A percentile compares a stretch with the other conserved stretches of the same genome.
Conservation (phyloP, 208 protist genomes). For the Trypanosoma rangeli region DNA sequence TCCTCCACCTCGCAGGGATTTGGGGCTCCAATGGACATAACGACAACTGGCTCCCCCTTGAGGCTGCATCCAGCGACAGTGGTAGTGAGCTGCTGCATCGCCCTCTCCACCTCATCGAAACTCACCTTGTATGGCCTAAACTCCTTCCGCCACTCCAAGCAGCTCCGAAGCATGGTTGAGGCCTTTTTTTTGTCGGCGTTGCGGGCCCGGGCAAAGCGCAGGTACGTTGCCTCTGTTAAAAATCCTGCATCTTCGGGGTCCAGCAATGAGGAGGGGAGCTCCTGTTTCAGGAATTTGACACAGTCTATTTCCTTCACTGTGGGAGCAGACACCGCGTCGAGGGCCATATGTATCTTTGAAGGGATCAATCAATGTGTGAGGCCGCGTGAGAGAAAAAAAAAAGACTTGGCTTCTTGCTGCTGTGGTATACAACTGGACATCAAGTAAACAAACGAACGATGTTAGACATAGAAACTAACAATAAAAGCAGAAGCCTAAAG, state of each 20-base stretch:
- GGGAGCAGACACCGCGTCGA: conserved; percentile 3
- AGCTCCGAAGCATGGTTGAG: conserved; percentile 36
- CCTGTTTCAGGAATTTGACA: conserved; percentile 33
- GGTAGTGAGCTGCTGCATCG: conserved; percentile 48
- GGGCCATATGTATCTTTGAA: neutral
- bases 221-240: conserved; percentile 50
- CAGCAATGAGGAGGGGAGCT: conserved; percentile 31
- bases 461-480: too few relatives aligned
- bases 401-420: too few relatives aligned
- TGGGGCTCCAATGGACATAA: conserved; percentile 53
- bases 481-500: too few relatives aligned
- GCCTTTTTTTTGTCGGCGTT: conserved; percentile 47
- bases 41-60: conserved; percentile 43
- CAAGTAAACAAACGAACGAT: too few relatives aligned
- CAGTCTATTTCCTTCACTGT: conserved; percentile 46
- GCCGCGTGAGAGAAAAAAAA: too few relatives aligned
- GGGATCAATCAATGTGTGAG: neutral
- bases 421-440: too few relatives aligned
- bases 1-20: conserved; percentile 52
- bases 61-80: conserved; percentile 41
- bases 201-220: conserved; percentile 60
- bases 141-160: conserved; percentile 54
- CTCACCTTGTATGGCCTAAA: conserved; percentile 55
- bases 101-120: conserved; percentile 29
- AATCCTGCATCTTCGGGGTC: conserved; percentile 48